Evolutionary conservation across 2,329 filamentous ascomycete species (phyloP).

Genomic region (Verticillium longisporum): DNA sequence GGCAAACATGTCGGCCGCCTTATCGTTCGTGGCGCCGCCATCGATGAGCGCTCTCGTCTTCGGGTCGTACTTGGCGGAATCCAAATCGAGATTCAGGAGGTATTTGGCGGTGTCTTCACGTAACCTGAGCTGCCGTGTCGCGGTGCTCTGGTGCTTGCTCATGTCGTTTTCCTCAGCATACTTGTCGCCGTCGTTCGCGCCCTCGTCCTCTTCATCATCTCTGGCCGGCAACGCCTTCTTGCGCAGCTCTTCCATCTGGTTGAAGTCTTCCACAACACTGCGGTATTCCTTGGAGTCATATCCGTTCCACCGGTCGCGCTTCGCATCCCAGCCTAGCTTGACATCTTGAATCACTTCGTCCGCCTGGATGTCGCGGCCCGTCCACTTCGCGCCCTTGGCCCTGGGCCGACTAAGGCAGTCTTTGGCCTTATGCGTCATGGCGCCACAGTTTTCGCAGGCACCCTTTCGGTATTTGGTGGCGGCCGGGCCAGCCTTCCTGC

Average conservation of each 20-base stretch:
- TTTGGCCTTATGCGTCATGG: conserved; percentile 93
- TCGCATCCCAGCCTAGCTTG: conserved; percentile 89
- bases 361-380: conserved; percentile 86
- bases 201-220: conserved; percentile 39
- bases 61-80: conserved; percentile 95
- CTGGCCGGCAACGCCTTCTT: conserved; percentile 40
- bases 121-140: conserved; percentile 83
- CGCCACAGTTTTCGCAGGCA: conserved; percentile 96
- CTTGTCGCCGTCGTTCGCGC: conserved; percentile 55
- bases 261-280: conserved; percentile 81
- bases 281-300: conserved; percentile 86
- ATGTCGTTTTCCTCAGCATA: conserved; percentile 97
- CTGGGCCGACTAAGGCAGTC: conserved; percentile 86
- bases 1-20: conserved; percentile 74
- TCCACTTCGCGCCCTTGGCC: conserved; percentile 86
- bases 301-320: conserved; percentile 97
- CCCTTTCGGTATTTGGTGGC: conserved; percentile 97
- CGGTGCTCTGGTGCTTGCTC: conserved; percentile 86
- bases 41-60: conserved; percentile 92
- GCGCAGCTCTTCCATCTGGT: conserved; percentile 74
- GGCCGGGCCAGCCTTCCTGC: conserved; percentile 74
- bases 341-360: conserved; percentile 85
- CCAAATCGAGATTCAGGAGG: conserved; percentile 85
- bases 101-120: conserved; percentile 98
- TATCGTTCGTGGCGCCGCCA: conserved; percentile 71